These are phyloP conservation scores for Microcos paniculata DNA, from an alignment of 345 rosid genomes.

Conservation along the genomic window DNA sequence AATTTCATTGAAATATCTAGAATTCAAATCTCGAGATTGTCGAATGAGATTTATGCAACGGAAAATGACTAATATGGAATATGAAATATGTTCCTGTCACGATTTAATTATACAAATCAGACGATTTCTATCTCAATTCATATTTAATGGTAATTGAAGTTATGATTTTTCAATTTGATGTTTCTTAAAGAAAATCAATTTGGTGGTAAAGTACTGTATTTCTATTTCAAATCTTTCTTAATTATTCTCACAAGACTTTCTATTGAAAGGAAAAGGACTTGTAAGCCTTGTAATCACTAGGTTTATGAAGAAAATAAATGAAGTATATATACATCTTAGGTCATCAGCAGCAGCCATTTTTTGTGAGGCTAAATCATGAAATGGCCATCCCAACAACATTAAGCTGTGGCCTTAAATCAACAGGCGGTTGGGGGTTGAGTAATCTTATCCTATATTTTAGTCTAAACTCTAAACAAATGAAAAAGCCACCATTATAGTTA, in stretches of 20 bases:
- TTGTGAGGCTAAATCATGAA: neutral
- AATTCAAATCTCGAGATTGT: no score
- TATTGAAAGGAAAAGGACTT: neutral
- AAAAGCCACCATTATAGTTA: neutral
- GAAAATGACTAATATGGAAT: no score
- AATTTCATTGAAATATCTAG: no score
- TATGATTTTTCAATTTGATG: no score
- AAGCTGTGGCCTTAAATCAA: slow-evolving; percentile 2
- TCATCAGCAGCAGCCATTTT: neutral
- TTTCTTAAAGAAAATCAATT: no score
- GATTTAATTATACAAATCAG: no score
- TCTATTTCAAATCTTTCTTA: no score
- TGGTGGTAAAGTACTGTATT: no score
- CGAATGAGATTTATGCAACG: no score
- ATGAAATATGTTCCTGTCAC: no score
- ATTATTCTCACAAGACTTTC: neutral
- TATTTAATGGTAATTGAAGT: no score
- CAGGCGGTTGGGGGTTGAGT: slow-evolving; percentile 8
- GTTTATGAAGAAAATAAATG: neutral
- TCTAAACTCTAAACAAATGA: neutral
- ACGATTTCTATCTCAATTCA: no score
- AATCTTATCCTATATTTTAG: neutral
- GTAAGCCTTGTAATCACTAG: neutral
- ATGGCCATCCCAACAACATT: neutral
- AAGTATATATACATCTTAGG: neutral